Evolutionary conservation across 148 eudicot genomes (phyloP).

Genomic region (Silene latifolia): DNA sequence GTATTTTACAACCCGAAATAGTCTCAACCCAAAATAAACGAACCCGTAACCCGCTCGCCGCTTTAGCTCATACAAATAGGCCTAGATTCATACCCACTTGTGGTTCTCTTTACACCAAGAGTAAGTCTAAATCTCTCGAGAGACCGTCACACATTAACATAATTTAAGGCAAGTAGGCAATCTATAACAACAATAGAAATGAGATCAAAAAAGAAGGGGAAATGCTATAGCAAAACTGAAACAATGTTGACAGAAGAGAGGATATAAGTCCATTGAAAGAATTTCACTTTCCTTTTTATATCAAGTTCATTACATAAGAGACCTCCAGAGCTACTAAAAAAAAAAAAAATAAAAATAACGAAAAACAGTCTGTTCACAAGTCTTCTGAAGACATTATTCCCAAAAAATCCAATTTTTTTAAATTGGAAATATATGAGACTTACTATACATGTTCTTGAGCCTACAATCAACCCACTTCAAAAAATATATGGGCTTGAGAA

Average conservation of each 20-base stretch:
- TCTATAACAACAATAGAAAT: too few species aligned
- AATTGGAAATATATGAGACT: slow-evolving; percentile 11
- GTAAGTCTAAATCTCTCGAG: too few species aligned
- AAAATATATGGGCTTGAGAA: slow-evolving; percentile 33
- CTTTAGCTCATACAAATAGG: too few species aligned
- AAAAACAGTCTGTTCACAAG: slow-evolving; percentile 2
- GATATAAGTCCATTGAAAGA: not conserved
- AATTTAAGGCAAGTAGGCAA: too few species aligned
- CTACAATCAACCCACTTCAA: slow-evolving; percentile 31
- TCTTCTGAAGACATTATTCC: slow-evolving; percentile 12
- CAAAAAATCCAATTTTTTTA: not conserved
- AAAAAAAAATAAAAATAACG: not conserved
- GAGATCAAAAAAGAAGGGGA: too few species aligned
- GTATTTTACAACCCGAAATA: too few species aligned
- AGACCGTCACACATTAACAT: too few species aligned
- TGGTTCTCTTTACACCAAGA: too few species aligned
- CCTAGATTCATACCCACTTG: too few species aligned
- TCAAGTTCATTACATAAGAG: not conserved
- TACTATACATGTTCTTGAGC: slow-evolving; percentile 36
- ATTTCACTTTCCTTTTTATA: not conserved
- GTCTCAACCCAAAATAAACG: too few species aligned
- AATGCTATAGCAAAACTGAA: not conserved
- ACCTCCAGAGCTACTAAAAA: not conserved
- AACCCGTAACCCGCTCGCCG: too few species aligned
- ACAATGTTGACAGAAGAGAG: not conserved